These are phyloP conservation scores for Cystofilobasidium ferigula DNA, from an alignment of 768 basidiomycete species.

Conservation along the genomic window DNA sequence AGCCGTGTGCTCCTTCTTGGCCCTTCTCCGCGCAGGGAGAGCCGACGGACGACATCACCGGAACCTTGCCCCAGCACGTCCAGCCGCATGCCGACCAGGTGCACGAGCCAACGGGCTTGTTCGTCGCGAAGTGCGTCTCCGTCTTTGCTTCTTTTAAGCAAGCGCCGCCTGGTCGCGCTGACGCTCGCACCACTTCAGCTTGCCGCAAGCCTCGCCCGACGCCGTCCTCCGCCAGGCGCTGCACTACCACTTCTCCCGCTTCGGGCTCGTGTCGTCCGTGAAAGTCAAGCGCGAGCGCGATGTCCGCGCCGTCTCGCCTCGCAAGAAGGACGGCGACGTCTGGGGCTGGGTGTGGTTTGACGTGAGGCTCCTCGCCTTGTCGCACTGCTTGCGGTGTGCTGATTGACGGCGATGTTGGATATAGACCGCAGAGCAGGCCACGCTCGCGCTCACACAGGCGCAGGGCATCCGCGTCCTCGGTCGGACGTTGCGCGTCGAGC, in stretches of 20 bases:
- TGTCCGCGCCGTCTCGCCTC: background rate
- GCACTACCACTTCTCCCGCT: background rate
- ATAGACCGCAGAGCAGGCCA: background rate
- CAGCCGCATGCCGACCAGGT: background rate
- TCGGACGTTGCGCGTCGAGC: background rate
- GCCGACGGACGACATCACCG: too few species aligned
- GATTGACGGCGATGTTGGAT: background rate
- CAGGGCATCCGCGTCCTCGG: conserved; percentile 1
- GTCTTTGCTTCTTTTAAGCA: background rate
- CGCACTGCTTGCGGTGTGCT: background rate
- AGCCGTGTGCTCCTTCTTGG: too few species aligned
- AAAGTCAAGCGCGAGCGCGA: background rate
- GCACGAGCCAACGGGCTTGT: background rate
- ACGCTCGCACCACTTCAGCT: background rate
- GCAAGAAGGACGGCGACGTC: background rate
- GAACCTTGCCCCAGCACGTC: too few species aligned
- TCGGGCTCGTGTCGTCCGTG: background rate
- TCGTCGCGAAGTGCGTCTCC: background rate
- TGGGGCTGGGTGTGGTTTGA: background rate
- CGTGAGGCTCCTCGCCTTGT: background rate
- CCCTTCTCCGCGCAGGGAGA: too few species aligned
- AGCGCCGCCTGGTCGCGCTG: background rate
- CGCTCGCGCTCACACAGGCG: background rate
- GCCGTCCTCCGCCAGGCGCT: background rate
- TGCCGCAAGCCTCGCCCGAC: background rate